A percentile compares a stretch with the other conserved stretches of the same genome.
Evolutionary conservation across 2,329 filamentous ascomycete species (phyloP).

Genomic region (Clarireedia sp.): DNA sequence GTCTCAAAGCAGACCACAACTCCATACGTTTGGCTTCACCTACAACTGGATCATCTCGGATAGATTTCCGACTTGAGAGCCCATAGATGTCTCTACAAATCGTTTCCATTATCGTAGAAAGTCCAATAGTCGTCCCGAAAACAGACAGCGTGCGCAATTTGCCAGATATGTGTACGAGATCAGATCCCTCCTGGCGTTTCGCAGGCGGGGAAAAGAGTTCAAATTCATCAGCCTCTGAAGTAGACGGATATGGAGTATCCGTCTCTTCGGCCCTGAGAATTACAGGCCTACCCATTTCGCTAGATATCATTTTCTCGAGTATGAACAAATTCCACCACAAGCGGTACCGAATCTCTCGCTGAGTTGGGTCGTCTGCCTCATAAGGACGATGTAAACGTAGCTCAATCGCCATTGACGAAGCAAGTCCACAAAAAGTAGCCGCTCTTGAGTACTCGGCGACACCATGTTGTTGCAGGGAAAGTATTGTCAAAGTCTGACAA

Average conservation of each 20-base stretch:
- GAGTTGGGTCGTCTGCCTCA: slow-evolving; percentile 19
- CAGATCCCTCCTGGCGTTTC: slow-evolving; percentile 4
- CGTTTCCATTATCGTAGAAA: slow-evolving; percentile 22
- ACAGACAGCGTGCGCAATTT: slow-evolving; percentile 26
- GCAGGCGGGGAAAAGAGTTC: slow-evolving; percentile 22
- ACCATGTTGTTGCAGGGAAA: slow-evolving; percentile 26
- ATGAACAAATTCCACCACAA: slow-evolving; percentile 30
- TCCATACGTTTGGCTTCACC: slow-evolving; percentile 23
- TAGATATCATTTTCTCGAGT: slow-evolving; percentile 28
- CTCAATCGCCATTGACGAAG: slow-evolving; percentile 27
- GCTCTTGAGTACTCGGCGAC: slow-evolving; percentile 27
- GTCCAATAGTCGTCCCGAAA: slow-evolving; percentile 22
- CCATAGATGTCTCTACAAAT: slow-evolving; percentile 25
- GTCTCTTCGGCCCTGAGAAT: slow-evolving; percentile 23
- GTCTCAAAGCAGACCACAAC: slow-evolving; percentile 18
- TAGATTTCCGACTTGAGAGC: slow-evolving; percentile 20
- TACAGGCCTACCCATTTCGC: slow-evolving; percentile 25
- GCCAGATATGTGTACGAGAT: slow-evolving; percentile 11
- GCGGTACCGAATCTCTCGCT: slow-evolving; percentile 23
- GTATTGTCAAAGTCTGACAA: slow-evolving; percentile 25
- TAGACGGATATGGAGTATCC: slow-evolving; percentile 25
- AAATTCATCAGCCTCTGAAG: slow-evolving; percentile 27
- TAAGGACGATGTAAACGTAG: slow-evolving; percentile 22
- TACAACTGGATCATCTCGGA: slow-evolving; percentile 20
- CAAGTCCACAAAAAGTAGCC: slow-evolving; percentile 23